Evolutionary conservation across 2,329 filamentous ascomycete genomes (phyloP).

Genomic region (Geosmithia putterillii): DNA sequence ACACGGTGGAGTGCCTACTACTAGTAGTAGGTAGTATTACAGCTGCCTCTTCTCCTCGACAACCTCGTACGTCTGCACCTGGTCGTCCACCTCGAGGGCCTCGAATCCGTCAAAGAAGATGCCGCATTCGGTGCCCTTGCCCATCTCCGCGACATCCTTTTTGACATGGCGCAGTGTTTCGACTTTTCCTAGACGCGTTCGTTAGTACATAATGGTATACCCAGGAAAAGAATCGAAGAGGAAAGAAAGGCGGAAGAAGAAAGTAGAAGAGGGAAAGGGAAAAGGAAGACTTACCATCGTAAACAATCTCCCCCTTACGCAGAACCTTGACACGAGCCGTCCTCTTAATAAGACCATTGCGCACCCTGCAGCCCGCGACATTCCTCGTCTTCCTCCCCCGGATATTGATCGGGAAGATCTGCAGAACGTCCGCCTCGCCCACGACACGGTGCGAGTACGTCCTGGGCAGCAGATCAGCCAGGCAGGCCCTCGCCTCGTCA

Average conservation of each 20-base stretch:
- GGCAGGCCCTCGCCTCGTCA: slow-evolving; percentile 55
- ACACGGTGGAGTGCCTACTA: too few relatives aligned
- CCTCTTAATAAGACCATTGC: slow-evolving; percentile 62
- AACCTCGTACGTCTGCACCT: slow-evolving; percentile 80
- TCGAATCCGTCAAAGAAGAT: slow-evolving; percentile 74
- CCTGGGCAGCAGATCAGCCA: slow-evolving; percentile 60
- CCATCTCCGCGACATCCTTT: slow-evolving; percentile 81
- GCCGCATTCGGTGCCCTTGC: slow-evolving; percentile 88
- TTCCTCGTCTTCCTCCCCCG: slow-evolving; percentile 58
- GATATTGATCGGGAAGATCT: slow-evolving; percentile 74
- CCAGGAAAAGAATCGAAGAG: neutral
- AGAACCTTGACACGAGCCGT: slow-evolving; percentile 58
- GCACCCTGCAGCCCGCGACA: slow-evolving; percentile 79
- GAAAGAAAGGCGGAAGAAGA: slow-evolving; percentile 4
- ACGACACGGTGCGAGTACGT: slow-evolving; percentile 56
- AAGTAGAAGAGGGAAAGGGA: slow-evolving; percentile 1
- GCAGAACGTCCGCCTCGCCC: slow-evolving; percentile 77
- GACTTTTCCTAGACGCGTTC: slow-evolving; percentile 48
- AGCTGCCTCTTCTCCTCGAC: slow-evolving; percentile 54
- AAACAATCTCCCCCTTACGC: slow-evolving; percentile 57
- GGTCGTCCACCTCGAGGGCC: slow-evolving; percentile 68
- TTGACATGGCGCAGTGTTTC: slow-evolving; percentile 82
- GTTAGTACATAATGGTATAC: slow-evolving; percentile 6
- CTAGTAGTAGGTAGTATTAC: slow-evolving; percentile 23
- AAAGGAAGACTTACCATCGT: slow-evolving; percentile 55